phyloP scores from a whole-genome alignment of 2,329 filamentous ascomycete species.

The Apiospora pterosperma region DNA sequence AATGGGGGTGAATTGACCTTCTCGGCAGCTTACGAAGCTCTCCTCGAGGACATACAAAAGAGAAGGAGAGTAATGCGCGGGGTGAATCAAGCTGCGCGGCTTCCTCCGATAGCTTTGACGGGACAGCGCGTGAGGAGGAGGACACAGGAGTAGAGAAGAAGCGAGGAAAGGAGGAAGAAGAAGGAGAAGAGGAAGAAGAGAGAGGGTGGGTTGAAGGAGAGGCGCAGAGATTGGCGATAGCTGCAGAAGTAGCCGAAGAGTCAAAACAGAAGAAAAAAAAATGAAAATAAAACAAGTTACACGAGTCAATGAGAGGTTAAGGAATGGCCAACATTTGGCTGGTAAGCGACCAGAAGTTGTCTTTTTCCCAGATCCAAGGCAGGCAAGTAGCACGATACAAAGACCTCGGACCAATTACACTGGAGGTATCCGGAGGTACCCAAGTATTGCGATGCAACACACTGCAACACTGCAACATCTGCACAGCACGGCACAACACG shows the following conservation, averaged over 20 bases:
- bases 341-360: neutral
- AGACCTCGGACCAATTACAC: neutral
- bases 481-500: neutral
- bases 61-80: neutral
- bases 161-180: neutral
- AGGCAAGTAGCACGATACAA: neutral
- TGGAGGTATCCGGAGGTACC: neutral
- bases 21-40: neutral
- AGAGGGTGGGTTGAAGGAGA: neutral
- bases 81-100: neutral
- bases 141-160: neutral
- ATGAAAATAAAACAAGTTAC: neutral
- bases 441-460: neutral
- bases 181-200: neutral
- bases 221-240: slow-evolving; percentile 4
- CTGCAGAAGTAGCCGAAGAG: slow-evolving; percentile 1
- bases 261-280: neutral
- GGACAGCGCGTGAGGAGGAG: neutral
- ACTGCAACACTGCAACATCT: neutral
- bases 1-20: neutral
- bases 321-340: neutral
- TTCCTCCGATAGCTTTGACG: neutral
- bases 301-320: neutral
- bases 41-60: neutral
- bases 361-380: neutral